phyloP scores from a whole-genome alignment of 2,329 filamentous ascomycete species.

The Leptosphaerulina australis region DNA sequence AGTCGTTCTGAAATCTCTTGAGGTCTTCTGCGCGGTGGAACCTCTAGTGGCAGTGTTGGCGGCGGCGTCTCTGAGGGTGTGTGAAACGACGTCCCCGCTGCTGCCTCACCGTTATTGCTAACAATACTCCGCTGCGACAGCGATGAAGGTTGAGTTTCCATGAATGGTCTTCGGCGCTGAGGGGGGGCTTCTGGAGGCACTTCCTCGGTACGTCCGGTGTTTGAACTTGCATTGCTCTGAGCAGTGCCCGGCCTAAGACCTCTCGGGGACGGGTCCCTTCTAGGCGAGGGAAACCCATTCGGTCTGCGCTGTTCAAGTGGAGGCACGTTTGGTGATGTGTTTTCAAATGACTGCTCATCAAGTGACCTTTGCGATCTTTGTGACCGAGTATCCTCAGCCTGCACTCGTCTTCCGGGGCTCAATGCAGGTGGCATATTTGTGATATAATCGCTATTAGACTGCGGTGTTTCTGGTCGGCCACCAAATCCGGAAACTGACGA shows the following conservation, averaged over 20 bases:
- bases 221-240: slow-evolving; percentile 45
- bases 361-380: slow-evolving; percentile 38
- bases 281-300: slow-evolving; percentile 36
- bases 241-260: slow-evolving; percentile 44
- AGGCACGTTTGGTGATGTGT: slow-evolving; percentile 24
- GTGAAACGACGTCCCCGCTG: slow-evolving; percentile 29
- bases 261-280: slow-evolving; percentile 42
- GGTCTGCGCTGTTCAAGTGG: slow-evolving; percentile 37
- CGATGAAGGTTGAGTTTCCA: slow-evolving; percentile 58
- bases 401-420: slow-evolving; percentile 36
- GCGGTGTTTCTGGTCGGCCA: slow-evolving; percentile 41
- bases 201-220: slow-evolving; percentile 39
- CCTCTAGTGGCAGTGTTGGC: slow-evolving; percentile 33
- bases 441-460: slow-evolving; percentile 27
- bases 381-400: slow-evolving; percentile 40
- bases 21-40: slow-evolving; percentile 33
- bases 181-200: slow-evolving; percentile 51
- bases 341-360: slow-evolving; percentile 36
- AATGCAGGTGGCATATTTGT: slow-evolving; percentile 29
- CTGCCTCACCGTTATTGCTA: slow-evolving; percentile 31
- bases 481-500: slow-evolving; percentile 49
- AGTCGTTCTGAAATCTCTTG: slow-evolving; percentile 40
- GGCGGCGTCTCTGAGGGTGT: slow-evolving; percentile 33
- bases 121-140: slow-evolving; percentile 34
- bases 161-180: slow-evolving; percentile 69